Evolutionary conservation across 1,284 basidiomycete species (phyloP).

Genomic region (Mycena citricolor): DNA sequence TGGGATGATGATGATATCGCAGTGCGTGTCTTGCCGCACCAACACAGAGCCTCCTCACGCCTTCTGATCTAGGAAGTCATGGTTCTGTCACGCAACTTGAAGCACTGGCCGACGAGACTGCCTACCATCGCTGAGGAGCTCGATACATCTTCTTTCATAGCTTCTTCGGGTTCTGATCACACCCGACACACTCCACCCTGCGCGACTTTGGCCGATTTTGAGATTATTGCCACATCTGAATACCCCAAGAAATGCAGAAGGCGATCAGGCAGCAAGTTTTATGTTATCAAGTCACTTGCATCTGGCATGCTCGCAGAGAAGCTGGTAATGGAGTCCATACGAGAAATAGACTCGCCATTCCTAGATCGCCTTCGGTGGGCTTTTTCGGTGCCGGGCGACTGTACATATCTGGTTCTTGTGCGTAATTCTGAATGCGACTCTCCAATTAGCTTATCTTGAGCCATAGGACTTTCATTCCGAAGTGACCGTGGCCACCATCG

Average conservation of each 20-base stretch:
- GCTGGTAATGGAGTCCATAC: constrained; percentile 14
- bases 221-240: constrained; percentile 16
- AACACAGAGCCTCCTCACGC: too few species aligned
- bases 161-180: constrained; percentile 4
- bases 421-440: neutral
- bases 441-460: neutral
- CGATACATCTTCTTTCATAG: constrained; percentile 6
- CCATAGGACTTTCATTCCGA: constrained; percentile 10
- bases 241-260: constrained; percentile 19
- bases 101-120: constrained; percentile 11
- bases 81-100: constrained; percentile 20
- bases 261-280: constrained; percentile 17
- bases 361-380: constrained; percentile 16
- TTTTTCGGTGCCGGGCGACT: constrained; percentile 9
- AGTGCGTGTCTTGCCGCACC: too few species aligned
- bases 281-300: constrained; percentile 15
- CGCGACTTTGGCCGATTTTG: constrained; percentile 21
- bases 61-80: constrained; percentile 19
- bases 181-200: neutral
- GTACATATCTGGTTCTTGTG: constrained; percentile 16
- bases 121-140: constrained; percentile 21
- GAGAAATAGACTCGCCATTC: constrained; percentile 12
- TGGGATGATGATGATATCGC: constrained; percentile 22
- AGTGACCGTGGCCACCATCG: constrained; percentile 8
- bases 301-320: constrained; percentile 6